Evolutionary conservation across 768 basidiomycete species (phyloP).

Genomic region (Pulveroboletus sp.): DNA sequence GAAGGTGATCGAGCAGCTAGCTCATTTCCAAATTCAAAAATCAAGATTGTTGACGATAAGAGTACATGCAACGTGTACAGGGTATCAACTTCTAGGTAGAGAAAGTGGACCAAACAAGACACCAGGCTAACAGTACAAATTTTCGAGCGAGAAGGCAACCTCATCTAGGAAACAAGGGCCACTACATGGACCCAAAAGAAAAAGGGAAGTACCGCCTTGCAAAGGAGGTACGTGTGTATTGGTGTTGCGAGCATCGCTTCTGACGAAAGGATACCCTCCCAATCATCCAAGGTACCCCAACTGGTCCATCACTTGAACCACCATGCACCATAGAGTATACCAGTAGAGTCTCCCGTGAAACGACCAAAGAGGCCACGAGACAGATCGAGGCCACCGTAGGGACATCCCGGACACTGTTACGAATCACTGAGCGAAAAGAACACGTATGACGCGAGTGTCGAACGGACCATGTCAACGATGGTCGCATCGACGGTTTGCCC

Average conservation of each 20-base stretch:
- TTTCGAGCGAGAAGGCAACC: background rate
- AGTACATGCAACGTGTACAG: too few relatives aligned
- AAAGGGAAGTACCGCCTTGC: background rate
- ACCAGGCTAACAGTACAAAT: background rate
- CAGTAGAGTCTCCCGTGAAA: conserved; percentile 46
- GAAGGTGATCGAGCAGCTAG: too few relatives aligned
- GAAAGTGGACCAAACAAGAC: too few relatives aligned
- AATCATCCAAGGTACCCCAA: background rate
- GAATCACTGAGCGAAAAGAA: background rate
- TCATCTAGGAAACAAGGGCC: background rate
- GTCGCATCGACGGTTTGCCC: conserved; percentile 52
- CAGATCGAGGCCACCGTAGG: conserved; percentile 63
- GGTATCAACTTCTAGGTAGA: too few relatives aligned
- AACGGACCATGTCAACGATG: conserved; percentile 56
- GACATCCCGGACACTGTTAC: conserved; percentile 60
- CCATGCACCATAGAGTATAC: conserved; percentile 63
- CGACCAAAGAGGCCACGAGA: conserved; percentile 58
- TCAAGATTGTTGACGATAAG: too few relatives aligned
- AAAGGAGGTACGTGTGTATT: background rate
- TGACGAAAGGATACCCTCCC: background rate
- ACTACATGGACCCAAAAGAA: conserved; percentile 7
- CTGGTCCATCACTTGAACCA: conserved; percentile 33
- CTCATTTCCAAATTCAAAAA: too few relatives aligned
- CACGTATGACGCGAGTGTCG: background rate
- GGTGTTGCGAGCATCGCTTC: background rate